Conservation (phyloP, 495 filamentous ascomycete species). For the Neurospora sp. region DNA sequence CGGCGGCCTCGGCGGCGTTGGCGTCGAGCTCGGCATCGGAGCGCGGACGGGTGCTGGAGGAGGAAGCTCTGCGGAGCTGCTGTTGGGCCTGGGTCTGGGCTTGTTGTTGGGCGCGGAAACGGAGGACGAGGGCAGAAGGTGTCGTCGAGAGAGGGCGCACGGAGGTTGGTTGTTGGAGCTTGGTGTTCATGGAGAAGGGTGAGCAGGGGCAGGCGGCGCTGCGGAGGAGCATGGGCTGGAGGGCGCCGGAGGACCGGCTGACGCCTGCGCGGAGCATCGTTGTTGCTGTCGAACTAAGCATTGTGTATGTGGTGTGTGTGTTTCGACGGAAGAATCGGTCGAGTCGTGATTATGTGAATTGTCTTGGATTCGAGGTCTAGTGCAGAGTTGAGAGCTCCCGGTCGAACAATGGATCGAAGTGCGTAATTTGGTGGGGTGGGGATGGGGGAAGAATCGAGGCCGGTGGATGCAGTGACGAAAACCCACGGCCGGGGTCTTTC, state of each 20-base stretch:
- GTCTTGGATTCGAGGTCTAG: not conserved
- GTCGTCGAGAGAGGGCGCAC: conserved; percentile 9
- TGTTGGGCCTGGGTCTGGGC: not conserved
- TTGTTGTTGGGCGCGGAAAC: conserved; percentile 3
- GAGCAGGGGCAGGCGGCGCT: conserved; percentile 19
- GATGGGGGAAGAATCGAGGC: not conserved
- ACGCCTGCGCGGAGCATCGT: conserved; percentile 23
- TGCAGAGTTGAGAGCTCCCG: not conserved
- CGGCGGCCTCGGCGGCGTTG: too few relatives aligned
- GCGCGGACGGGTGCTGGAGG: not conserved
- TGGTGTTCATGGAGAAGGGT: conserved; percentile 9
- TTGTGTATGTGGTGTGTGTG: conserved; percentile 4
- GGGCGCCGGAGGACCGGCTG: conserved; percentile 15
- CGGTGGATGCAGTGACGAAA: not conserved
- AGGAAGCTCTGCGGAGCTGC: conserved; percentile 4
- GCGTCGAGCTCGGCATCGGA: conserved; percentile 19
- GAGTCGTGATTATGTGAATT: not conserved
- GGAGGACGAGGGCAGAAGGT: conserved; percentile 7
- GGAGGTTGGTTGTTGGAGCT: not conserved
- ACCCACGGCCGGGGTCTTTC: not conserved
- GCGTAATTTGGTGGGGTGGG: not conserved
- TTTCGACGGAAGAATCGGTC: not conserved
- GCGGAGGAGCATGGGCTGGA: conserved; percentile 21
- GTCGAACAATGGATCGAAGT: not conserved
- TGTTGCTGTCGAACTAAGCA: conserved; percentile 23